Base-by-base conservation (phyloP, 2,329 filamentous ascomycete genomes). In the Magnaporthales sp. region DNA sequence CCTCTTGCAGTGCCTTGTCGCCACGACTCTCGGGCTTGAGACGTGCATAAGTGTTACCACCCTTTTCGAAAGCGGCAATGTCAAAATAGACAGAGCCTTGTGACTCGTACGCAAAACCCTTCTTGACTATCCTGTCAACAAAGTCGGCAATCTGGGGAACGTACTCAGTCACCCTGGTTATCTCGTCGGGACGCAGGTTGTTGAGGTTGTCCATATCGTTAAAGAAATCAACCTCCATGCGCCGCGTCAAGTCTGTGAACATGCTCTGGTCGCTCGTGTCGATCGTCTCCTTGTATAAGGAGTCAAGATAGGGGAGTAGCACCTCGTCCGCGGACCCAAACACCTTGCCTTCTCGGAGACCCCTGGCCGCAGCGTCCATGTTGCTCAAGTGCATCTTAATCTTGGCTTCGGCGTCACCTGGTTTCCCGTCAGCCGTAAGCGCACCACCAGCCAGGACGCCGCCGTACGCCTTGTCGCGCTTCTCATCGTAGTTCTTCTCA, bases 51-150 rank as follows among this genome's bases (percentile, higher is more conserved):
- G 87, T 86, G 75, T 97, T 93, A 0, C 93, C 93, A 0, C 87
- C 88, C 71, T 87, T 87, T 75, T 97, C 93, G 73, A 97, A 98
- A 0, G 91, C 87, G 4, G 84, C 81, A 70, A 96, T 97, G 72
- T 97, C 94, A 70, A 97, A 98, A 77, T 97, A 97, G 0, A 98
- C 92, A 0, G 92, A 96, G 0, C 93, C 93, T 71, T 95, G 91
- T 2, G 83, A 79, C 72, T 87, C 84, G 71, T 98, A 98, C 1
- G 89, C 94, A 71, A 93, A 97, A 0, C 91, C 90, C 74, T 97
- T 96, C 65, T 90, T 80, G 26, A 96, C 87, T 67, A 97, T 91
- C 70, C 85, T 87, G 73, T 94, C 86, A 0, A 97, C 92, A 69
- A 96, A 97, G 10, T 85, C 81, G 62, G 91, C 92, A 73, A 98